Percentiles rank a stretch among this genome's conserved stretches.
phyloP scores from a whole-genome alignment of 1,284 basidiomycete species.

The Flammula alnicola region DNA sequence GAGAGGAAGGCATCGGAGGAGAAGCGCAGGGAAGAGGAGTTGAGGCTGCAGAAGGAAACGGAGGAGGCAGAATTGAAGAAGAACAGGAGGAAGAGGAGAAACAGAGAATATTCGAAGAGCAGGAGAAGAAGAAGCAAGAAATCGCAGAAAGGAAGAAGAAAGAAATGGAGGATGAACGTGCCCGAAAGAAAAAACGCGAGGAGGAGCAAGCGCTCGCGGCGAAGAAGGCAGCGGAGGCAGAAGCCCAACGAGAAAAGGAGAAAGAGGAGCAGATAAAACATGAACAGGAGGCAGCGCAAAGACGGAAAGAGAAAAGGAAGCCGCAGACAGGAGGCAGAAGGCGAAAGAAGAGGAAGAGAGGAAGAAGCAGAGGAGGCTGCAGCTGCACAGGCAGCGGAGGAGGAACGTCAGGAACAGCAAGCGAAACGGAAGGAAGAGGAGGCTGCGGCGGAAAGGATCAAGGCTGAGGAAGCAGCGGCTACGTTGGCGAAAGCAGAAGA shows the following conservation, averaged over 20 bases:
- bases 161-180: conserved; percentile 11
- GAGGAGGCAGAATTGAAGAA: conserved; percentile 2
- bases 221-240: not conserved
- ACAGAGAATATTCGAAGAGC: too few species aligned
- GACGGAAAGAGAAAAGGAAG: too few species aligned
- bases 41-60: conserved; percentile 2
- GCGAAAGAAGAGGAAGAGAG: not conserved
- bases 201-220: not conserved
- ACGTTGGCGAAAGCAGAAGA: conserved; percentile 3
- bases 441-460: too few species aligned
- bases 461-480: conserved; percentile 1
- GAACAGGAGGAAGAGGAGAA: conserved; percentile 7
- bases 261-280: not conserved
- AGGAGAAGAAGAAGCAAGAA: conserved; percentile 5
- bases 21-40: conserved; percentile 1
- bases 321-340: conserved; percentile 3
- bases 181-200: not conserved
- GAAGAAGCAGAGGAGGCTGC: conserved; percentile 1
- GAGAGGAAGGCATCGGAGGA: conserved; percentile 5
- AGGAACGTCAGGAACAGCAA: not conserved
- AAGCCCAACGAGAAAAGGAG: conserved; percentile 1
- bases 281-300: conserved; percentile 1
- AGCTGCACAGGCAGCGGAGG: conserved; percentile 2
- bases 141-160: conserved; percentile 8
- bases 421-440: not conserved